phyloP scores from a whole-genome alignment of 2,329 filamentous ascomycete species.

The Epichloe bromicola region DNA sequence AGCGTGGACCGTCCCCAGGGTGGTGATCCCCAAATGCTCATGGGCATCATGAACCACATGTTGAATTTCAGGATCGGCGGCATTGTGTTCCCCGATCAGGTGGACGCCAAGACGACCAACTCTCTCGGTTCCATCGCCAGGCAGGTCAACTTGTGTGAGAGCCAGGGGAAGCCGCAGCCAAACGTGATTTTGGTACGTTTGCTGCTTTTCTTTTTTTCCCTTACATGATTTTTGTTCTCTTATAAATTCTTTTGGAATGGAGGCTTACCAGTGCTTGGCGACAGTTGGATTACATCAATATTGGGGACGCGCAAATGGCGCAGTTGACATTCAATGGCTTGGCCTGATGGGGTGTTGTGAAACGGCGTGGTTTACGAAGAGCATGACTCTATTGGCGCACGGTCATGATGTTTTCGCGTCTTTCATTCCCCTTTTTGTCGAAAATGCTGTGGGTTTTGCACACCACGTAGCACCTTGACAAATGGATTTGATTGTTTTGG shows the following conservation, averaged over 20 bases:
- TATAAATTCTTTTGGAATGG: constrained; percentile 4
- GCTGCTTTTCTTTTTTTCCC: not conserved
- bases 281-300: constrained; percentile 31
- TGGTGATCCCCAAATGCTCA: constrained; percentile 23
- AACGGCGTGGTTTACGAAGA: not conserved
- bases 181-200: constrained; percentile 21
- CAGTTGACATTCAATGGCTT: constrained; percentile 26
- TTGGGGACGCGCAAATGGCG: constrained; percentile 26
- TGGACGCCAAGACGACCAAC: constrained; percentile 20
- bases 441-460: not conserved
- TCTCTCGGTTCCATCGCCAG: constrained; percentile 18
- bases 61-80: constrained; percentile 17
- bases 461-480: not conserved
- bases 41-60: constrained; percentile 32
- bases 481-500: no score
- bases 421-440: not conserved
- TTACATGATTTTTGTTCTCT: not conserved
- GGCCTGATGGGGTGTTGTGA: constrained; percentile 6
- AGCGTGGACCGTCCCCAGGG: constrained; percentile 45
- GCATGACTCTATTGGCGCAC: not conserved
- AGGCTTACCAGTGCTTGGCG: constrained; percentile 3
- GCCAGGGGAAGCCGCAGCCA: constrained; percentile 13
- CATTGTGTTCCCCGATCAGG: constrained; percentile 23
- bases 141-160: constrained; percentile 17
- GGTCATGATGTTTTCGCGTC: not conserved